phyloP scores from a whole-genome alignment of 2,329 filamentous ascomycete genomes.

The Ceratocystis diversiconidia region DNA sequence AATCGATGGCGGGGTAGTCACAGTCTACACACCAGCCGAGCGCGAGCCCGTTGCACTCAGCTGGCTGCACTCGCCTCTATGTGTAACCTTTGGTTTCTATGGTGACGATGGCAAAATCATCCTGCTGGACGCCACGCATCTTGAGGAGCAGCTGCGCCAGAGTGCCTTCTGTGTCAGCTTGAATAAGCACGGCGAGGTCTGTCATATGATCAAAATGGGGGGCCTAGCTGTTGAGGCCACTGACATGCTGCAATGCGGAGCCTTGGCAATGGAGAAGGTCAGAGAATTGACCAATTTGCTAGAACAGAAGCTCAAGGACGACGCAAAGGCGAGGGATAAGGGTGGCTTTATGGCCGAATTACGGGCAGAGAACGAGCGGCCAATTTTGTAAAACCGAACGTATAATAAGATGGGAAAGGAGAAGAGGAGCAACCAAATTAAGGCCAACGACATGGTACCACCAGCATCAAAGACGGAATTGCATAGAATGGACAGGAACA shows the following conservation, averaged over 20 bases:
- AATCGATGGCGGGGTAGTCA: slow-evolving; percentile 71
- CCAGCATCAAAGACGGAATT: not conserved
- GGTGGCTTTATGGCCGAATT: slow-evolving; percentile 65
- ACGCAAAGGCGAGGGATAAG: slow-evolving; percentile 62
- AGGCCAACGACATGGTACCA: not conserved
- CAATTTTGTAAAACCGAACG: not conserved
- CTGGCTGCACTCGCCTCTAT: slow-evolving; percentile 84
- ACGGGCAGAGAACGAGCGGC: slow-evolving; percentile 69
- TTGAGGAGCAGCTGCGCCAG: slow-evolving; percentile 64
- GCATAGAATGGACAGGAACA: slow-evolving; percentile 3
- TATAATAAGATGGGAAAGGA: slow-evolving; percentile 7
- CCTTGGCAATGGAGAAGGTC: slow-evolving; percentile 60
- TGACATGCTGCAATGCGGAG: slow-evolving; percentile 60
- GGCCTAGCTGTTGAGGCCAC: slow-evolving; percentile 71
- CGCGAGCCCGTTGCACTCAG: slow-evolving; percentile 80
- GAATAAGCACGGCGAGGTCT: slow-evolving; percentile 81
- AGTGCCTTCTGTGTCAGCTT: slow-evolving; percentile 68
- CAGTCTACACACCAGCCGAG: slow-evolving; percentile 70
- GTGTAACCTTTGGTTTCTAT: slow-evolving; percentile 80
- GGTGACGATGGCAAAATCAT: slow-evolving; percentile 47
- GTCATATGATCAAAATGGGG: slow-evolving; percentile 80
- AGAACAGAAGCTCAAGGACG: slow-evolving; percentile 58
- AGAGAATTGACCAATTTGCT: slow-evolving; percentile 66
- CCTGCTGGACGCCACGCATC: slow-evolving; percentile 54
- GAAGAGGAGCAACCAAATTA: not conserved